Evolutionary conservation across 2,329 filamentous ascomycete genomes (phyloP), one percentile per base, ranked within the genome.

Genomic region (Trichoderma citrinoviride): DNA sequence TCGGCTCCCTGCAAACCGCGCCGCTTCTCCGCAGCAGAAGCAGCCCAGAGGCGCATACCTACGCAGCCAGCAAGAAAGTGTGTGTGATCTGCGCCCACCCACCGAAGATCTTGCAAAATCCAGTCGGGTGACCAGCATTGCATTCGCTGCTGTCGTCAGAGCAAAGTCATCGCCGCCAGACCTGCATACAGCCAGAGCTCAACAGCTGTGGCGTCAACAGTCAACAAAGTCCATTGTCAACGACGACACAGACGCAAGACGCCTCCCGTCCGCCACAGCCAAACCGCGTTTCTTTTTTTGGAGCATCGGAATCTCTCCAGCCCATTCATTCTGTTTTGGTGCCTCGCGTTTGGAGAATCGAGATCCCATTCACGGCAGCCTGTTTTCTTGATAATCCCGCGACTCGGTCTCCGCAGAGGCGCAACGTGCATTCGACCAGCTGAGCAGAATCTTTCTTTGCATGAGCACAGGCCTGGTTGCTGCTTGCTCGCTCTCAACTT

Each of bases 211-310:
- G 33, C 33, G 33, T 37, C 33, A 14, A 37, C 33, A 37, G 33
- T 37, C 33, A 37, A 37, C 12, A 3, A 37, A 14, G 14, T 19
- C 41, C 7, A 43, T 19, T n/a, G 41, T n/a, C 41, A 43, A 43
- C 15, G 21, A 47, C 4, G 25, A 49, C 49, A 15, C 41, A 43
- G 41, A 43, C 41, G 41, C 41, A 19, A 52, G 29, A 52, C 63
- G 64, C 64, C 64, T 60, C 64, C 64, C 64, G 64, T 43, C 63
- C 60, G 64, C 64, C 64, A 65, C 64, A 52, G 43, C 47, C 49
- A 46, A 53, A 65, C 50, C 56, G 64, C 56, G 64, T 65, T 65
- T 52, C 64, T 55, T 61, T 65, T 65, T 61, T 56, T 61, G 47
- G 58, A 58, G 61, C 41, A 41, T 41, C 49, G 49, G 58, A 50